Conservation (phyloP, 768 basidiomycete genomes). For the Lactifluus echinatus region DNA sequence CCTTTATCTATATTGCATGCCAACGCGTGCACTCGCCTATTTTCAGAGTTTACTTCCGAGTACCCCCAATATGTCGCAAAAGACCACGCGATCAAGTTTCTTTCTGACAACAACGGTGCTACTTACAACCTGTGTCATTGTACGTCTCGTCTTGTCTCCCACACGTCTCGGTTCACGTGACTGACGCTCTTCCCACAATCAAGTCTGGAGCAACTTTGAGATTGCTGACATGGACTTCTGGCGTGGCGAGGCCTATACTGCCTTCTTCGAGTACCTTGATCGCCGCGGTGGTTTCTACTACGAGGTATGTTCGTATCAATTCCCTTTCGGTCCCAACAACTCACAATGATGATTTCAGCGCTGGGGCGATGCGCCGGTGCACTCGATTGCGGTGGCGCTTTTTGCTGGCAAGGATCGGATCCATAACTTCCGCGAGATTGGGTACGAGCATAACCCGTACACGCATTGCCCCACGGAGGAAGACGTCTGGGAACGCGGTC, state of each 20-base stretch:
- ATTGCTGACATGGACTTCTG: constrained; percentile 81
- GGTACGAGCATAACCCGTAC: constrained; percentile 75
- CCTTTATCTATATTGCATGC: neutral
- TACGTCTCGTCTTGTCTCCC: constrained; percentile 27
- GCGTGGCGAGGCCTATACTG: constrained; percentile 71
- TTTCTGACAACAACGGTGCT: constrained; percentile 64
- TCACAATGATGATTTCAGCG: constrained; percentile 31
- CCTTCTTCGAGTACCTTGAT: constrained; percentile 81
- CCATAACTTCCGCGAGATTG: constrained; percentile 81
- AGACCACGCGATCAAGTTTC: constrained; percentile 62
- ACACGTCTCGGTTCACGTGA: neutral
- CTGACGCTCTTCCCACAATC: constrained; percentile 22
- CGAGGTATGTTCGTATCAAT: constrained; percentile 43
- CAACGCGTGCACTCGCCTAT: constrained; percentile 16
- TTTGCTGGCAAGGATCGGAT: constrained; percentile 68
- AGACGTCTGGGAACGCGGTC: constrained; percentile 32
- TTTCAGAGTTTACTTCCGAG: constrained; percentile 53
- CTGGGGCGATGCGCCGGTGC: constrained; percentile 86
- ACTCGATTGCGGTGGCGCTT: constrained; percentile 72
- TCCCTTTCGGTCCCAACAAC: constrained; percentile 23
- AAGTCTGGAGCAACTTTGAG: constrained; percentile 94
- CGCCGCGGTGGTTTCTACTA: constrained; percentile 81
- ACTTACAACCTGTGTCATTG: constrained; percentile 75
- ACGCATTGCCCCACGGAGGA: constrained; percentile 40
- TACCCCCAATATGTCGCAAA: constrained; percentile 53